Base-by-base conservation (phyloP, 208 protist genomes). In the Angomonas ambiguus region DNA sequence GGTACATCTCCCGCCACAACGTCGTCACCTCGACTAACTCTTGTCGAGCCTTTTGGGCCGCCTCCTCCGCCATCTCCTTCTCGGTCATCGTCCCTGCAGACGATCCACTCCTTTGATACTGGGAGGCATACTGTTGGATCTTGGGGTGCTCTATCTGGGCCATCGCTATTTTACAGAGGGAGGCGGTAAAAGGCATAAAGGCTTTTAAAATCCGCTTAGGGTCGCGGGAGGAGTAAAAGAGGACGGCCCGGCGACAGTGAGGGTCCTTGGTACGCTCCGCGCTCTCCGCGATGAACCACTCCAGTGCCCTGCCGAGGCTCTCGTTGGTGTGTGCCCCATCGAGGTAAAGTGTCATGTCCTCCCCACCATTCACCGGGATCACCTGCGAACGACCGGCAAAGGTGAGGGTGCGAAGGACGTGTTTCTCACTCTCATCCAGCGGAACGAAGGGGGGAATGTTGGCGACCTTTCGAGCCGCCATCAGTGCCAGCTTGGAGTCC, bases 271-370 rank as follows among this genome's bases (percentile, higher is more conserved):
- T 24, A n/a, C 2, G 18, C 25, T n/a, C 51, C 20, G 76, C 73
- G 67, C 88, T 94, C n/a, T 55, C 82, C 1, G 83, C 74, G n/a
- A 93, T 33, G 51, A 93, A 95, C 89, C 92, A 96, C 48, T 72
- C 42, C 18, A 79, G 85, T 2, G 87, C 87, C 30, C 72, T 35
- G 2, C 35, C 18, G 16, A 96, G 58, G 62, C 92, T 96, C 78
- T 95, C 88, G 31, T 69, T 68, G 0, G 92, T 96, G 71, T 96
- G 92, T 0, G 92, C 92, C n/a, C 92, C 88, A 65, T 96, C 92
- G 8, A 96, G 66, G 67, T 91, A 93, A 8, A 93, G 62, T 0
- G 81, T 90, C 24, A 66, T 72, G 59, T 83, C 71, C 1, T 38
- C 41, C 28, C 80, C 64, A 20, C 74, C 73, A 24, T 77, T 71